Evolutionary conservation across 1,284 basidiomycete species (phyloP).

Genomic region (Boletellus sp.): DNA sequence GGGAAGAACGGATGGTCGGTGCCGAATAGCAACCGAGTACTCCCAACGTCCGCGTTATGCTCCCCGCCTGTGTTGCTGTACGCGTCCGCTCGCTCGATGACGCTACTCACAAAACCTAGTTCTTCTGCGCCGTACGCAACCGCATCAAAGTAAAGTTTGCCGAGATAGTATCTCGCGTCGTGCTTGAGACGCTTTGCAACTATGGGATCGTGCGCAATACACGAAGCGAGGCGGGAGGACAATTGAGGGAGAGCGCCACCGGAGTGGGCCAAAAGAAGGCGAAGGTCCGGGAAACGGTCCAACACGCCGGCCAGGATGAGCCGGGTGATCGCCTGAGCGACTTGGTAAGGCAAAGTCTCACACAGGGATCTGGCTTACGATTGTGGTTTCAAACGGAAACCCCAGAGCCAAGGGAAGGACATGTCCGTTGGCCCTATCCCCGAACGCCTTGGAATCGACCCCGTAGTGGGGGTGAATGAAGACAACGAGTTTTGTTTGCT

Average conservation of each 20-base stretch:
- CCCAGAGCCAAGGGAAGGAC: constrained; percentile 82
- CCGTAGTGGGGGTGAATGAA: constrained; percentile 86
- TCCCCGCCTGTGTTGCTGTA: constrained; percentile 43
- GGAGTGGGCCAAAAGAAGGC: constrained; percentile 79
- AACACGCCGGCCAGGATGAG: constrained; percentile 78
- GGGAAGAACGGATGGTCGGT: constrained; percentile 92
- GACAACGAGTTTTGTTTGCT: constrained; percentile 62
- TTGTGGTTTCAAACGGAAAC: constrained; percentile 87
- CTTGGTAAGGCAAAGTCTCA: constrained; percentile 3
- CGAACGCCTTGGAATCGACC: constrained; percentile 65
- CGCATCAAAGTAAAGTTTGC: constrained; percentile 77
- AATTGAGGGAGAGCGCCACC: constrained; percentile 79
- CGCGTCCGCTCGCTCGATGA: constrained; percentile 57
- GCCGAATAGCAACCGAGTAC: constrained; percentile 71
- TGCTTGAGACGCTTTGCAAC: constrained; percentile 71
- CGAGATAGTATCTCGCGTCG: constrained; percentile 81
- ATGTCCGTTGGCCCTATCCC: constrained; percentile 75
- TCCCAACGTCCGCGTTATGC: constrained; percentile 38
- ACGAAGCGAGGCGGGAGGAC: constrained; percentile 78
- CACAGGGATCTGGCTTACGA: constrained; percentile 45
- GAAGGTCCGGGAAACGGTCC: constrained; percentile 72
- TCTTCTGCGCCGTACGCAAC: constrained; percentile 84
- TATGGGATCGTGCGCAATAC: constrained; percentile 78
- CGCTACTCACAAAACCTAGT: constrained; percentile 69
- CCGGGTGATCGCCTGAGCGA: constrained; percentile 65